These are phyloP conservation scores for Puya raimondii DNA, from an alignment of 176 grass and related monocot genomes.

Conservation along the genomic window DNA sequence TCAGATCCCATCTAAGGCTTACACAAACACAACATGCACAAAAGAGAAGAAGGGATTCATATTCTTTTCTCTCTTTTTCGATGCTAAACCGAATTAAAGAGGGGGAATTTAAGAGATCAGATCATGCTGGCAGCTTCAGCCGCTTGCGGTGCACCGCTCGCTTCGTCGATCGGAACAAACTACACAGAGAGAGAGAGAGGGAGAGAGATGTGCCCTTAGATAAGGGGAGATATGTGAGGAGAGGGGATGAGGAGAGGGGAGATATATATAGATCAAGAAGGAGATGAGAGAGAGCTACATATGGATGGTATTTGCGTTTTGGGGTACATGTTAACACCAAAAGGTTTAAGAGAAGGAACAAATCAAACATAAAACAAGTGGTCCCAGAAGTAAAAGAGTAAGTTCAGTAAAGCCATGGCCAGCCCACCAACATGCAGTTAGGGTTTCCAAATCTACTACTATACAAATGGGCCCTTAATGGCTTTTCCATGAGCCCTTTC, in stretches of 20 bases:
- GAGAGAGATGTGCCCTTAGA: not conserved
- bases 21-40: not conserved
- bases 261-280: conserved; percentile 27
- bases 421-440: not conserved
- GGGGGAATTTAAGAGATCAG: conserved; percentile 12
- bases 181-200: not conserved
- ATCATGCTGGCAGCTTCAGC: conserved; percentile 86
- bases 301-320: too few relatives aligned
- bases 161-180: not conserved
- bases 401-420: not conserved
- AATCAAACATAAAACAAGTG: too few relatives aligned
- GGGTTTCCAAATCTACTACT: not conserved
- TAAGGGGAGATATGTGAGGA: not conserved
- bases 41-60: not conserved
- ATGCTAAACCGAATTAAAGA: too few relatives aligned
- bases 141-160: conserved; percentile 41
- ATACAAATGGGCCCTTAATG: not conserved
- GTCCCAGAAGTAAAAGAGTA: not conserved
- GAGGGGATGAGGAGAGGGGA: not conserved
- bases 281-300: conserved; percentile 1
- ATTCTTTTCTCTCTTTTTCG: too few relatives aligned
- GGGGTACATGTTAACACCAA: too few relatives aligned
- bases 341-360: too few relatives aligned
- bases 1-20: not conserved
- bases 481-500: not conserved